Conservation (phyloP, 768 basidiomycete genomes). For the Arthromyces matolae region DNA sequence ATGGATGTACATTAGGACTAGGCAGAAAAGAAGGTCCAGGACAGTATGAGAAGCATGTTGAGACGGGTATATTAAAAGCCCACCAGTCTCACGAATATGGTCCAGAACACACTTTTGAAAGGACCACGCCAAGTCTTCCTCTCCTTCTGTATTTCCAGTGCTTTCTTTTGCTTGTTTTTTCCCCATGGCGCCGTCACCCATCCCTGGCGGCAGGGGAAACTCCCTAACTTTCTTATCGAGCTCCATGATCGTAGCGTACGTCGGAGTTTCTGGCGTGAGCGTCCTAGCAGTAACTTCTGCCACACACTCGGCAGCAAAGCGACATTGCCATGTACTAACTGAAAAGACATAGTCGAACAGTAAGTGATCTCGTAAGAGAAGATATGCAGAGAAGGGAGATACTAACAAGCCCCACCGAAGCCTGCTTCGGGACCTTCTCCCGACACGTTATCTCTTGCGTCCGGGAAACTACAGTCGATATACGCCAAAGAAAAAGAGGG, state of each 20-base stretch:
- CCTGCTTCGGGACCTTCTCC: slow-evolving; percentile 24
- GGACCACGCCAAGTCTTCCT: slow-evolving; percentile 32
- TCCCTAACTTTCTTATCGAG: slow-evolving; percentile 67
- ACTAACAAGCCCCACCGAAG: slow-evolving; percentile 33
- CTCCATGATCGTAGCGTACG: slow-evolving; percentile 62
- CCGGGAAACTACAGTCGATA: slow-evolving; percentile 63
- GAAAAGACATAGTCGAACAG: not conserved
- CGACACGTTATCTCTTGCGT: slow-evolving; percentile 25
- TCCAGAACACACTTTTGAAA: slow-evolving; percentile 46
- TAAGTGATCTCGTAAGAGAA: not conserved
- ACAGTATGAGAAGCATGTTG: not conserved
- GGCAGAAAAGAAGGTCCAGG: not conserved
- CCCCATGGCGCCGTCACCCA: not conserved
- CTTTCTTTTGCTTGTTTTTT: not conserved
- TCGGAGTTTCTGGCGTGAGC: slow-evolving; percentile 60
- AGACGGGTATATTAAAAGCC: slow-evolving; percentile 11
- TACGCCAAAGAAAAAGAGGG: slow-evolving; percentile 64
- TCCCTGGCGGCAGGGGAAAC: slow-evolving; percentile 30
- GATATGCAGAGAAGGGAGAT: not conserved
- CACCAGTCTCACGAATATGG: slow-evolving; percentile 46
- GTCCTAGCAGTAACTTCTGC: slow-evolving; percentile 61
- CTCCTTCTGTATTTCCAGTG: not conserved
- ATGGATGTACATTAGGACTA: slow-evolving; percentile 62
- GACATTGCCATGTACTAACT: slow-evolving; percentile 62
- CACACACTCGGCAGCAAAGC: slow-evolving; percentile 63